Percentiles rank a stretch among this genome's conserved stretches.
phyloP scores from a whole-genome alignment of 169 alveolate genomes.

The Eimeria acervulina region DNA sequence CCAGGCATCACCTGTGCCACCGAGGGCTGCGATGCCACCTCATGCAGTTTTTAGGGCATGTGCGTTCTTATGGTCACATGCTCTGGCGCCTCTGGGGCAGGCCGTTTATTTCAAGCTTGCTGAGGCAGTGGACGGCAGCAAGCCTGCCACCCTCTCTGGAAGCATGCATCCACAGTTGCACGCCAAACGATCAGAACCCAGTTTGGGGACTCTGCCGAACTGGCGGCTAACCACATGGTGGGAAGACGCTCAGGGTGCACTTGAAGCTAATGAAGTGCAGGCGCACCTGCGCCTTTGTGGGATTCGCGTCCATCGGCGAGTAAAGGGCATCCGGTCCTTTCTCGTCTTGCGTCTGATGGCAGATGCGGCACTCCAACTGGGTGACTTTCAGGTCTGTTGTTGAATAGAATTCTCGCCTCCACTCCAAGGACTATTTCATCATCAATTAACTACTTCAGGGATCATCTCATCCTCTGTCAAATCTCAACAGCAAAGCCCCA shows the following conservation, averaged over 20 bases:
- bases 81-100: constrained; percentile 50
- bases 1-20: constrained; percentile 46
- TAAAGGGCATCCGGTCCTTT: constrained; percentile 29
- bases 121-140: background rate
- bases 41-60: constrained; percentile 56
- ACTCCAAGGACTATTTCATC: background rate
- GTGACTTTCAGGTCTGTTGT: constrained; percentile 4
- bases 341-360: constrained; percentile 64
- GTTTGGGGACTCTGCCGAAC: constrained; percentile 24
- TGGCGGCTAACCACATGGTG: constrained; percentile 62
- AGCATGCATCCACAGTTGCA: background rate
- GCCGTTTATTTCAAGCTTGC: background rate
- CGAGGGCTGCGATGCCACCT: constrained; percentile 35
- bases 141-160: background rate
- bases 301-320: constrained; percentile 57
- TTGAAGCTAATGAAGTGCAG: constrained; percentile 33
- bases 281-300: constrained; percentile 29
- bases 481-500: background rate
- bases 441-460: background rate
- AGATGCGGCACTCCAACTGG: constrained; percentile 63
- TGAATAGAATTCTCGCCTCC: background rate
- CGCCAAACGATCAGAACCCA: background rate
- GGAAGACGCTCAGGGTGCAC: constrained; percentile 54
- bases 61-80: constrained; percentile 50
- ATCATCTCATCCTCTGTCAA: background rate